Evolutionary conservation across 1,284 basidiomycete species (phyloP).

Genomic region (Ustilago xerochloae): DNA sequence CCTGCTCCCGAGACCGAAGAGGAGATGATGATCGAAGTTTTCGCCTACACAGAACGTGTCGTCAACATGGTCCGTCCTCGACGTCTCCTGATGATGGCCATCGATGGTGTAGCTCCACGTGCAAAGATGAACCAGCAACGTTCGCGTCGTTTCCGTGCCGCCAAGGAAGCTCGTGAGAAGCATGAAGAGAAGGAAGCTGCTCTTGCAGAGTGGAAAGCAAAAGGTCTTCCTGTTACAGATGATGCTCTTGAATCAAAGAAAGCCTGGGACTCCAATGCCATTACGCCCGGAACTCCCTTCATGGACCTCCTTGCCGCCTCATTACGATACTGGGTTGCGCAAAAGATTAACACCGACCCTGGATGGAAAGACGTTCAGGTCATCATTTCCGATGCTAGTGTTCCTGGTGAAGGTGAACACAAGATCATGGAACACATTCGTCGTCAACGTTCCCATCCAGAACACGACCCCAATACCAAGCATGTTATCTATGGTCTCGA

Average conservation of each 20-base stretch:
- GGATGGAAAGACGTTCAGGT: conserved; percentile 88
- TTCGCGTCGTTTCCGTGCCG: conserved; percentile 90
- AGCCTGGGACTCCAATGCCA: conserved; percentile 97
- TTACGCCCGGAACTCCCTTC: conserved; percentile 97
- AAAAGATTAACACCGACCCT: conserved; percentile 93
- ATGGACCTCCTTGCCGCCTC: conserved; percentile 92
- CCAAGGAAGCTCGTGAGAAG: conserved; percentile 94
- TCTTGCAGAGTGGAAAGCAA: conserved; percentile 84
- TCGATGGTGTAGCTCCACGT: conserved; percentile 96
- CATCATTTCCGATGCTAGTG: conserved; percentile 94
- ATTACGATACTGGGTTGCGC: conserved; percentile 93
- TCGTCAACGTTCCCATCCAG: conserved; percentile 84
- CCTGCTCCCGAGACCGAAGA: conserved; percentile 92
- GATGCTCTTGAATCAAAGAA: conserved; percentile 80
- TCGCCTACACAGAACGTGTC: conserved; percentile 95
- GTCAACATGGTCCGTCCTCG: conserved; percentile 97
- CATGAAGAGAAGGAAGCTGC: conserved; percentile 84
- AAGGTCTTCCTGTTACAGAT: conserved; percentile 88
- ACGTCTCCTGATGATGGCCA: conserved; percentile 96
- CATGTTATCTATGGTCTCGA: conserved; percentile 99
- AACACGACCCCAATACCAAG: conserved; percentile 91
- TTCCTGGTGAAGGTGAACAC: conserved; percentile 98
- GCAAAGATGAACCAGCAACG: conserved; percentile 99
- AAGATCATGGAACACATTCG: conserved; percentile 99
- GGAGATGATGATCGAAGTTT: conserved; percentile 99